Evolutionary conservation across 2,329 filamentous ascomycete genomes (phyloP).

Genomic region (Botrytis fragariae): DNA sequence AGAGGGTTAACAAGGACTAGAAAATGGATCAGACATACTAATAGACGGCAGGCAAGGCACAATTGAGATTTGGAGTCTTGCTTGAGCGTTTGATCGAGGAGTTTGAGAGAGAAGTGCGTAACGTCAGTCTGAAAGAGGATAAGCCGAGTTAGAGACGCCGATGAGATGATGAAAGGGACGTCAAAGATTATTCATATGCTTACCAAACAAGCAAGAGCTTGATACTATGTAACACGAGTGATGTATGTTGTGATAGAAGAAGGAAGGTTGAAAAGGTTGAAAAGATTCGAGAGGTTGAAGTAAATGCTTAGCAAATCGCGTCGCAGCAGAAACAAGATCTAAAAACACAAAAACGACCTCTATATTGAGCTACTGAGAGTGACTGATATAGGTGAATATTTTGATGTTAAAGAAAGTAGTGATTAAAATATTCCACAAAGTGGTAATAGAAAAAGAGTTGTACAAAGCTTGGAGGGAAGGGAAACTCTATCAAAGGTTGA

Average conservation of each 20-base stretch:
- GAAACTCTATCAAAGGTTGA: not conserved
- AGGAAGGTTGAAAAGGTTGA: not conserved
- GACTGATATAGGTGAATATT: not conserved
- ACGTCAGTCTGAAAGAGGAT: not conserved
- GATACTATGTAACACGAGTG: accelerated
- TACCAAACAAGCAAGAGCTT: not conserved
- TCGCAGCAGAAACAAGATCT: not conserved
- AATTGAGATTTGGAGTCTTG: not conserved
- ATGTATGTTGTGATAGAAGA: not conserved
- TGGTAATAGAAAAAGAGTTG: not conserved
- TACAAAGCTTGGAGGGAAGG: not conserved
- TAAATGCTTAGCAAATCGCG: not conserved
- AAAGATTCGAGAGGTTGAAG: not conserved
- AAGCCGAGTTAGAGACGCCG: not conserved
- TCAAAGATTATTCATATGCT: not conserved
- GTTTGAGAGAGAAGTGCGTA: too few species aligned
- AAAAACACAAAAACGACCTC: not conserved
- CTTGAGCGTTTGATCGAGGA: too few species aligned
- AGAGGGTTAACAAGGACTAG: not conserved
- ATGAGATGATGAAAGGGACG: not conserved
- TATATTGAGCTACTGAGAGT: not conserved
- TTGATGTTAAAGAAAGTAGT: not conserved
- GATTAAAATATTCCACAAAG: not conserved
- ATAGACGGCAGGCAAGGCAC: accelerated
- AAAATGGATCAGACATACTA: not conserved